Conservation (phyloP, 2,329 filamentous ascomycete species). For the Aureobasidium sp. region DNA sequence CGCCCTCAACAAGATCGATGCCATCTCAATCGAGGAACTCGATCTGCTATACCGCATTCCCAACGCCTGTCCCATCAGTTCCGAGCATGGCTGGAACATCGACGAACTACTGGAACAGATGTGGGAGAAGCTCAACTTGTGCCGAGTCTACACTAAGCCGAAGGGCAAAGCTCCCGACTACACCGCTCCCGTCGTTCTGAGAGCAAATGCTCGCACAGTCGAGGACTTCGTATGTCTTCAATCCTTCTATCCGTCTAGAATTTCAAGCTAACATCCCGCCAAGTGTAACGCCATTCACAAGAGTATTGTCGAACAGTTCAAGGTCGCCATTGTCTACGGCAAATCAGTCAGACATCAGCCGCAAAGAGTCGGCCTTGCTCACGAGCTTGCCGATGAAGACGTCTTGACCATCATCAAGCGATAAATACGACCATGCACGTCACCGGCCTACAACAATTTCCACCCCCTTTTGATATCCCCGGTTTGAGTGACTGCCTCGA, state of each 20-base stretch:
- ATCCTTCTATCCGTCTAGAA: neutral
- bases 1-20: constrained; percentile 97
- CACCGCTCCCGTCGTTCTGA: constrained; percentile 79
- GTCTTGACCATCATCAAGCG: constrained; percentile 43
- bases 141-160: constrained; percentile 94
- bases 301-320: constrained; percentile 92
- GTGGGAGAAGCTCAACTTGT: constrained; percentile 94
- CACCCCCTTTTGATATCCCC: neutral
- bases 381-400: constrained; percentile 93
- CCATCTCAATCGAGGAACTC: constrained; percentile 94
- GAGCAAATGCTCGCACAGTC: constrained; percentile 74
- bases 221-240: constrained; percentile 85
- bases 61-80: constrained; percentile 93
- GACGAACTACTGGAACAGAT: constrained; percentile 95
- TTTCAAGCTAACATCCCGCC: constrained; percentile 30
- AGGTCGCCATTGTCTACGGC: constrained; percentile 90
- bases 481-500: constrained; percentile 14
- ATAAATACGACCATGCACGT: constrained; percentile 29
- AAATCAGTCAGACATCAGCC: constrained; percentile 98
- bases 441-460: neutral
- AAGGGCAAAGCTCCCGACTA: constrained; percentile 95
- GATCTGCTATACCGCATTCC: constrained; percentile 95
- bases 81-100: constrained; percentile 91
- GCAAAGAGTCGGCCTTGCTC: constrained; percentile 82
- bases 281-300: constrained; percentile 97